Percentiles rank a stretch among this genome's conserved stretches.
Conservation (phyloP, 2,329 filamentous ascomycete genomes). For the Aspergillus aculeatinus region DNA sequence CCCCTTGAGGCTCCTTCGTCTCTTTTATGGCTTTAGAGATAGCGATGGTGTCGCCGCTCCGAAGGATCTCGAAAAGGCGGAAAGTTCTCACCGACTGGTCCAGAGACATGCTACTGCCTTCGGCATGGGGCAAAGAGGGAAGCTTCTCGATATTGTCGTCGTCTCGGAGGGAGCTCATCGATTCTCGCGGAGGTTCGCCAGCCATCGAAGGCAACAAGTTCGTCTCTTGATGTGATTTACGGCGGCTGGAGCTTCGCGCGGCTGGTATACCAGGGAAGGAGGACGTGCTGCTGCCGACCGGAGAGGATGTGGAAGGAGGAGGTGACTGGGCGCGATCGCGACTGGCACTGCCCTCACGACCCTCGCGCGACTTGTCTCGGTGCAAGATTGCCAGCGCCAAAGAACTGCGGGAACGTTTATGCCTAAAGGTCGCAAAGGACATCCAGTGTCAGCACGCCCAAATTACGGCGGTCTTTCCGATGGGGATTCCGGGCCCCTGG, state of each 20-base stretch:
- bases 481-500: neutral
- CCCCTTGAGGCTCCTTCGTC: constrained; percentile 53
- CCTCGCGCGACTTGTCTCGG: constrained; percentile 51
- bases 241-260: constrained; percentile 32
- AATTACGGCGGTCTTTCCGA: neutral
- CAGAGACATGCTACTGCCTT: constrained; percentile 55
- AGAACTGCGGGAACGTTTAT: constrained; percentile 56
- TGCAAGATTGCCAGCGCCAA: constrained; percentile 56
- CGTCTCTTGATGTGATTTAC: constrained; percentile 28
- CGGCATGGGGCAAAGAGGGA: constrained; percentile 34
- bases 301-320: constrained; percentile 26
- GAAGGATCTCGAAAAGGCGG: constrained; percentile 85
- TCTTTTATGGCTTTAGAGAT: constrained; percentile 79
- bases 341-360: constrained; percentile 27
- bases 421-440: constrained; percentile 31
- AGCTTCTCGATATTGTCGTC: constrained; percentile 32
- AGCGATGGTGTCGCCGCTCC: constrained; percentile 84
- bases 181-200: constrained; percentile 29
- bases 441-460: constrained; percentile 32
- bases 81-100: constrained; percentile 96
- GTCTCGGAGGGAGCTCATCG: constrained; percentile 25
- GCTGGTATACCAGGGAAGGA: constrained; percentile 28
- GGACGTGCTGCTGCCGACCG: constrained; percentile 27
- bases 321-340: constrained; percentile 26
- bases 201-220: constrained; percentile 23